Evolutionary conservation across 116 monocot genomes (phyloP).

Genomic region (Iris pallida): DNA sequence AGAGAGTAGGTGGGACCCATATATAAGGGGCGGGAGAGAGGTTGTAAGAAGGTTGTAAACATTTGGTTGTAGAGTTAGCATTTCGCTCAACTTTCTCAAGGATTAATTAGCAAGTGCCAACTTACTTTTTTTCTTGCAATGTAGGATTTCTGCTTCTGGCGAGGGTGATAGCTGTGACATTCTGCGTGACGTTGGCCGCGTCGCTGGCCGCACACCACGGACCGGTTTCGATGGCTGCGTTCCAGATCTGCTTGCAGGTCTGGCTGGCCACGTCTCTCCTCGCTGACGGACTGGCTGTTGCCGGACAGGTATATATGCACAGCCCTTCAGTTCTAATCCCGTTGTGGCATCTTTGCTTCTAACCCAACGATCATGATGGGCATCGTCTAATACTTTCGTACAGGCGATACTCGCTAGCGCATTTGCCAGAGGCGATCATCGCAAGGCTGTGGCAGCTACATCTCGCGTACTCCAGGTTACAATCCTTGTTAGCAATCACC

Average conservation of each 20-base stretch:
- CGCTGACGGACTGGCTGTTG: constrained; percentile 81
- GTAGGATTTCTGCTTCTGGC: constrained; percentile 58
- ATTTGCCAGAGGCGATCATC: constrained; percentile 54
- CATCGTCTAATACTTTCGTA: neutral
- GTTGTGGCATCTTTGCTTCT: too few species aligned
- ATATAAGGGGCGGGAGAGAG: too few species aligned
- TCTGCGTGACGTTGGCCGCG: constrained; percentile 66
- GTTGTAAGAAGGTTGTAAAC: too few species aligned
- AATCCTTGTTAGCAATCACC: neutral
- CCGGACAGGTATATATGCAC: constrained; percentile 48
- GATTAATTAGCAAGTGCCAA: too few species aligned
- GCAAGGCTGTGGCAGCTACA: constrained; percentile 34
- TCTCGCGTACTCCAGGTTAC: constrained; percentile 84
- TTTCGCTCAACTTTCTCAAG: too few species aligned
- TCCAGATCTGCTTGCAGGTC: constrained; percentile 70
- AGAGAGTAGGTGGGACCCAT: too few species aligned
- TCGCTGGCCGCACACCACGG: constrained; percentile 71
- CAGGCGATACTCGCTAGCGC: constrained; percentile 70
- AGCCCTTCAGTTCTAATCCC: neutral
- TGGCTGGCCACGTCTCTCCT: constrained; percentile 75
- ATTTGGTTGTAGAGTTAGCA: too few species aligned
- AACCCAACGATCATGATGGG: too few species aligned
- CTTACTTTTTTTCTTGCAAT: neutral
- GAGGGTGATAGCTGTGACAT: constrained; percentile 76
- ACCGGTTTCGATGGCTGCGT: constrained; percentile 61